phyloP scores from a whole-genome alignment of 345 rosid species.

The Microcos paniculata region DNA sequence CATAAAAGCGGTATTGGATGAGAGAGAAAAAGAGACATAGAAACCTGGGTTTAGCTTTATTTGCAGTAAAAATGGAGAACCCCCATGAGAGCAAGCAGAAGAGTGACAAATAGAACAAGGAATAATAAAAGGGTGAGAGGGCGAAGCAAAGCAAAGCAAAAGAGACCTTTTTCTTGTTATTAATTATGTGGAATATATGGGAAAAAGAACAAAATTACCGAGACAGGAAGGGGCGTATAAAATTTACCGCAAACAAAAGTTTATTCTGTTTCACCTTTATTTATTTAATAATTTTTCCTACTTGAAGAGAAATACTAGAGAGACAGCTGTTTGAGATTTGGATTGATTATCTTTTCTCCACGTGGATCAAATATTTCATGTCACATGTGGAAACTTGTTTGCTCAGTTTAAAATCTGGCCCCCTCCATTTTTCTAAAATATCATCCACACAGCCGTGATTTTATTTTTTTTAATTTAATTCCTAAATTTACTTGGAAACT shows the following conservation, averaged over 20 bases:
- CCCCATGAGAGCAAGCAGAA: neutral
- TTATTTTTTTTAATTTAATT: too few species aligned
- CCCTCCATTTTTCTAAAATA: neutral
- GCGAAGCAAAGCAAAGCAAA: neutral
- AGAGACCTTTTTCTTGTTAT: neutral
- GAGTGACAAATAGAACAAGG: neutral
- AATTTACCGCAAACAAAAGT: neutral
- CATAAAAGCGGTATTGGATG: neutral
- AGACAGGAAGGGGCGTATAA: too few species aligned
- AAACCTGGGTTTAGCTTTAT: conserved; percentile 15
- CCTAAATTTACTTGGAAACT: too few species aligned
- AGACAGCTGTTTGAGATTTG: neutral
- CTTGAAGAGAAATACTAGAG: neutral
- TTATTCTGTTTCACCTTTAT: neutral
- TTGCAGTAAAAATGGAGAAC: neutral
- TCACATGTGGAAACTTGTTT: neutral
- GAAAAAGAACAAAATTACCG: too few species aligned
- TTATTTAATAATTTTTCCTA: neutral
- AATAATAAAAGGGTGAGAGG: neutral
- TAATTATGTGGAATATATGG: conserved; percentile 13
- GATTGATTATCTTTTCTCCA: neutral
- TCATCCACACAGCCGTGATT: too few species aligned
- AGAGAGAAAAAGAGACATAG: neutral
- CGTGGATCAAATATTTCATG: neutral
- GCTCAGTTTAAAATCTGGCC: neutral